These are phyloP conservation scores for Melanopsichium pennsylvanicum DNA, from an alignment of 1,284 basidiomycete genomes.

Conservation along the genomic window DNA sequence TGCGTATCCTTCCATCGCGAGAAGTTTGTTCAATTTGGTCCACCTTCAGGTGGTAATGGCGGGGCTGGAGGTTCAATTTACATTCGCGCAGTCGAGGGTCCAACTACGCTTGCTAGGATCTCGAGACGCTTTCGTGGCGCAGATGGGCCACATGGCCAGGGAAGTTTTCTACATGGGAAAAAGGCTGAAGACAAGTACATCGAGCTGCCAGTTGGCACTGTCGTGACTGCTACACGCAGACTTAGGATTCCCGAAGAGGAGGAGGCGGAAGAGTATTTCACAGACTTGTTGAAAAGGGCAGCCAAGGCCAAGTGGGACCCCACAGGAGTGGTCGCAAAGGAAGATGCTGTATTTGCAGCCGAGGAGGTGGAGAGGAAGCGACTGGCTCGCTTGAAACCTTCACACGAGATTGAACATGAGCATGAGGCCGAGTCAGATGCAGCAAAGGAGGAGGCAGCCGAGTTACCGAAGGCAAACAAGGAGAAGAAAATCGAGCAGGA, in stretches of 20 bases:
- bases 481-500: constrained; percentile 11
- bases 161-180: constrained; percentile 56
- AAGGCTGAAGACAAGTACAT: constrained; percentile 52
- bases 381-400: constrained; percentile 9
- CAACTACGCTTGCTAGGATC: constrained; percentile 57
- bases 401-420: constrained; percentile 19
- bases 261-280: constrained; percentile 47
- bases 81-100: constrained; percentile 48
- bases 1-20: constrained; percentile 64
- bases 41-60: constrained; percentile 63
- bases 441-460: no score
- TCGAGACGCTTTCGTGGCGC: constrained; percentile 46
- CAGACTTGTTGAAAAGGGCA: constrained; percentile 37
- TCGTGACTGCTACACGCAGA: constrained; percentile 49
- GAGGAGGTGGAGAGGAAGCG: constrained; percentile 21
- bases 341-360: constrained; percentile 29
- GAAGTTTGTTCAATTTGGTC: constrained; percentile 63
- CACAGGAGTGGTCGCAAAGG: constrained; percentile 33
- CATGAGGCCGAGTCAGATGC: neutral
- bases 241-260: constrained; percentile 42
- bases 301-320: constrained; percentile 43
- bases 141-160: constrained; percentile 59
- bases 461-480: neutral
- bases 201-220: constrained; percentile 63
- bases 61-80: constrained; percentile 60